A percentile compares a stretch with the other conserved stretches of the same genome.
phyloP scores from a whole-genome alignment of 768 basidiomycete genomes.

The Gloeostereum incarnatum region DNA sequence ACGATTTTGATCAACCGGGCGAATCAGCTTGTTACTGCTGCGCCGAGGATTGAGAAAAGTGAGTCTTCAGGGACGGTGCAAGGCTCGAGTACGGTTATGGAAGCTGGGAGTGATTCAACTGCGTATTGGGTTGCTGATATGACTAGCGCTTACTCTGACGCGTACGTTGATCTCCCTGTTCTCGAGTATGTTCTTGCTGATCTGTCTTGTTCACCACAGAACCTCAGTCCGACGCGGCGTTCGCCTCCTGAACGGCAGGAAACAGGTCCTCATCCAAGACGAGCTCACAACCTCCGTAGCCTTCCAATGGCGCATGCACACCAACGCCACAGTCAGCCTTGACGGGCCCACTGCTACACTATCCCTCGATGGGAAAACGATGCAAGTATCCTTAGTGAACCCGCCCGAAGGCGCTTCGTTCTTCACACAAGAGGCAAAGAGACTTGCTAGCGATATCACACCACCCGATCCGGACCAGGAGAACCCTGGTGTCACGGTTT shows the following conservation, averaged over 20 bases:
- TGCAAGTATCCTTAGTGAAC: conserved; percentile 59
- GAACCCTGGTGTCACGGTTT: conserved; percentile 74
- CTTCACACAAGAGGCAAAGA: conserved; percentile 39
- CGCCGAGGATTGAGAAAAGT: conserved; percentile 46
- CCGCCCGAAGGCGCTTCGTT: conserved; percentile 63
- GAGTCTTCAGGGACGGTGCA: conserved; percentile 51
- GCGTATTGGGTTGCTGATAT: conserved; percentile 80
- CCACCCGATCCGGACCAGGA: conserved; percentile 64
- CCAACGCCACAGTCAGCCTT: conserved; percentile 71
- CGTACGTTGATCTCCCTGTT: conserved; percentile 34
- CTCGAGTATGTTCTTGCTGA: background rate
- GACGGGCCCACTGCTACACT: conserved; percentile 65
- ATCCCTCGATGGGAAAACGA: conserved; percentile 55
- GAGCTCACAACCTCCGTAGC: conserved; percentile 57
- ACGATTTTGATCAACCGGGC: conserved; percentile 65
- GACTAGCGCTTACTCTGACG: conserved; percentile 63
- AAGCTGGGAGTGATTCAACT: conserved; percentile 54
- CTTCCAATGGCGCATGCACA: conserved; percentile 91
- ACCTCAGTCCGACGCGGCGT: conserved; percentile 78
- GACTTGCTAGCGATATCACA: conserved; percentile 51
- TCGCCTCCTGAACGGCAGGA: conserved; percentile 72
- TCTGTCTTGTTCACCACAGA: conserved; percentile 20
- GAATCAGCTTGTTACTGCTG: conserved; percentile 75
- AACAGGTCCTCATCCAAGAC: conserved; percentile 89
- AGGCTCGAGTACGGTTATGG: conserved; percentile 76